Percentiles rank a stretch among this genome's conserved stretches.
These are phyloP conservation scores for Starmerella powellii DNA, from an alignment of 805 yeast species.

Conservation along the genomic window DNA sequence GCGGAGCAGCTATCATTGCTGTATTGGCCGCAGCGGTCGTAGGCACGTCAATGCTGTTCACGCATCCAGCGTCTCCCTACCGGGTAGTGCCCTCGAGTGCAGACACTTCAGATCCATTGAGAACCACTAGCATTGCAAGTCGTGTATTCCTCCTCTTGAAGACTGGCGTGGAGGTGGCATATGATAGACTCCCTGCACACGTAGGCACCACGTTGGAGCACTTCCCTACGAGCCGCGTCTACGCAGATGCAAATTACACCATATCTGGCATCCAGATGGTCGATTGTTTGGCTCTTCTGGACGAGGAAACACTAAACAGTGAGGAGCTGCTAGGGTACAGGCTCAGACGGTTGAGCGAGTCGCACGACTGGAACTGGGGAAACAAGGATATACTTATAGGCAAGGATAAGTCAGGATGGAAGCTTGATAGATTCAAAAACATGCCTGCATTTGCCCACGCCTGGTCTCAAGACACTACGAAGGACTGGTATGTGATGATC, in stretches of 20 bases:
- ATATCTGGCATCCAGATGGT: slow-evolving; percentile 28
- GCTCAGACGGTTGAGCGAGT: slow-evolving; percentile 20
- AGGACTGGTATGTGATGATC: slow-evolving; percentile 31
- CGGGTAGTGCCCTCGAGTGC: too few relatives aligned
- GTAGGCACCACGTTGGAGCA: slow-evolving; percentile 28
- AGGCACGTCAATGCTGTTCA: too few relatives aligned
- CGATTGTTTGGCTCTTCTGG: slow-evolving; percentile 26
- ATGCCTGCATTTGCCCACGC: slow-evolving; percentile 32
- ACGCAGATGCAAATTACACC: slow-evolving; percentile 28
- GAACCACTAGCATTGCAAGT: not conserved
- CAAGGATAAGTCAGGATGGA: slow-evolving; percentile 27
- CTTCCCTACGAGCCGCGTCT: slow-evolving; percentile 27
- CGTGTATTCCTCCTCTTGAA: slow-evolving; percentile 29
- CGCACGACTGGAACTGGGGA: slow-evolving; percentile 22
- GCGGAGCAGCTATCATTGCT: too few relatives aligned
- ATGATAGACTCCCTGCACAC: slow-evolving; percentile 31
- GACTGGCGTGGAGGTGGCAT: slow-evolving; percentile 29
- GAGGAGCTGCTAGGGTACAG: slow-evolving; percentile 23
- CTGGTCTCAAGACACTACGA: slow-evolving; percentile 22
- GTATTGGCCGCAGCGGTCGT: too few relatives aligned
- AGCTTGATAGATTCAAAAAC: slow-evolving; percentile 30
- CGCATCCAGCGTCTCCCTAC: too few relatives aligned
- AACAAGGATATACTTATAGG: slow-evolving; percentile 7
- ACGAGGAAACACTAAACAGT: slow-evolving; percentile 20
- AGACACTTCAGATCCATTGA: too few relatives aligned